Evolutionary conservation across 192 early-diverging fungal species (phyloP).

Genomic region (Ambispora gerdemannii): DNA sequence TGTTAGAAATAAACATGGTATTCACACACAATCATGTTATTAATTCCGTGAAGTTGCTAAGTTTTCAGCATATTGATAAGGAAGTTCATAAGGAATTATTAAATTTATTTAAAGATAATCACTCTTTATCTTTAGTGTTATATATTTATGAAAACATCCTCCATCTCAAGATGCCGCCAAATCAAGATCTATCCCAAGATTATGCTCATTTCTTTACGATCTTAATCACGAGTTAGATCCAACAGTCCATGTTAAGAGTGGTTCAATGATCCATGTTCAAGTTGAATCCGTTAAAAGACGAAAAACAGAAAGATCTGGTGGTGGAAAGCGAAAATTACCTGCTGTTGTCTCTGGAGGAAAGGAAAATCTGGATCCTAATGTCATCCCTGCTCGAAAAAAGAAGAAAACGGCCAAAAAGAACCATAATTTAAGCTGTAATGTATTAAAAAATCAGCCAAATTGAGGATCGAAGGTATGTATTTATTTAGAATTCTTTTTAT

Average conservation of each 20-base stretch:
- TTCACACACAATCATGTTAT: too few species aligned
- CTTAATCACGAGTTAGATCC: neutral
- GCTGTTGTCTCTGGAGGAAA: too few species aligned
- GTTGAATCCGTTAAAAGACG: neutral
- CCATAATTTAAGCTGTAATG: too few species aligned
- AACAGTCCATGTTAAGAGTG: constrained; percentile 2
- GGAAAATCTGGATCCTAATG: neutral
- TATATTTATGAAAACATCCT: neutral
- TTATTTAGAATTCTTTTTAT: too few species aligned
- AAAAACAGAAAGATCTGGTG: neutral
- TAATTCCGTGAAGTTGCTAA: constrained; percentile 1
- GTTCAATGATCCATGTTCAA: neutral
- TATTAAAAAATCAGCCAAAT: too few species aligned
- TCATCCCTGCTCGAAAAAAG: neutral
- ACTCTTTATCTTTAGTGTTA: neutral
- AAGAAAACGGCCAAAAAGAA: too few species aligned
- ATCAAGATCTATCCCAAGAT: neutral
- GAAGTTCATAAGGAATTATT: neutral
- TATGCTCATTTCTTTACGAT: neutral
- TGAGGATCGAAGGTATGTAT: too few species aligned
- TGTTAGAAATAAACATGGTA: neutral
- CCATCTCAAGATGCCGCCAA: too few species aligned
- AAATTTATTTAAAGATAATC: constrained; percentile 5
- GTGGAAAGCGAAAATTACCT: too few species aligned
- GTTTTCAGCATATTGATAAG: neutral